These are phyloP conservation scores for Mercurialis annua DNA, from an alignment of 345 rosid genomes.

Conservation along the genomic window DNA sequence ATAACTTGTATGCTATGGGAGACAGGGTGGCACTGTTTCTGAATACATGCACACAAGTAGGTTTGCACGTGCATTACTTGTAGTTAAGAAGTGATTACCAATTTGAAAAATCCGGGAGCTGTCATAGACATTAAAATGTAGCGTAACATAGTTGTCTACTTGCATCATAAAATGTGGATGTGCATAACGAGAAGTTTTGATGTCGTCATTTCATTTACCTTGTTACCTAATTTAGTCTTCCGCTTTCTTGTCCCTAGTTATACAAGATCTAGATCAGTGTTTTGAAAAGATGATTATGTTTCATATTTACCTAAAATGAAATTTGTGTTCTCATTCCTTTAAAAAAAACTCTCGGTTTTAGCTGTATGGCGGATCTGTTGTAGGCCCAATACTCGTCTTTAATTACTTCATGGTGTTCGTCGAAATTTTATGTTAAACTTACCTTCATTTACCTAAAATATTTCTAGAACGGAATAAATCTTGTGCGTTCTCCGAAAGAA, in stretches of 20 bases:
- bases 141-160: not conserved
- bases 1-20: constrained; percentile 4
- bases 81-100: not conserved
- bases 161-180: not conserved
- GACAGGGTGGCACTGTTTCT: not conserved
- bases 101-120: not conserved
- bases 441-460: not conserved
- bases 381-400: constrained; percentile 6
- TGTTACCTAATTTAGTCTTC: not conserved
- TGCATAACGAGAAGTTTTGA: not conserved
- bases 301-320: not conserved
- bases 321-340: not conserved
- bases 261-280: too few relatives aligned
- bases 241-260: not conserved
- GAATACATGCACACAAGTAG: not conserved
- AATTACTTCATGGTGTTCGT: not conserved
- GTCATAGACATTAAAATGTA: not conserved
- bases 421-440: not conserved
- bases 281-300: not conserved
- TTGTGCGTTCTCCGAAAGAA: not conserved
- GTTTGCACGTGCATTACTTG: not conserved
- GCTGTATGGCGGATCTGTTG: not conserved
- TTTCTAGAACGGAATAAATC: not conserved
- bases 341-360: not conserved
- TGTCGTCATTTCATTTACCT: not conserved